phyloP scores from a whole-genome alignment of 352 stramenopile species.

The Globisporangium cylindrosporum region DNA sequence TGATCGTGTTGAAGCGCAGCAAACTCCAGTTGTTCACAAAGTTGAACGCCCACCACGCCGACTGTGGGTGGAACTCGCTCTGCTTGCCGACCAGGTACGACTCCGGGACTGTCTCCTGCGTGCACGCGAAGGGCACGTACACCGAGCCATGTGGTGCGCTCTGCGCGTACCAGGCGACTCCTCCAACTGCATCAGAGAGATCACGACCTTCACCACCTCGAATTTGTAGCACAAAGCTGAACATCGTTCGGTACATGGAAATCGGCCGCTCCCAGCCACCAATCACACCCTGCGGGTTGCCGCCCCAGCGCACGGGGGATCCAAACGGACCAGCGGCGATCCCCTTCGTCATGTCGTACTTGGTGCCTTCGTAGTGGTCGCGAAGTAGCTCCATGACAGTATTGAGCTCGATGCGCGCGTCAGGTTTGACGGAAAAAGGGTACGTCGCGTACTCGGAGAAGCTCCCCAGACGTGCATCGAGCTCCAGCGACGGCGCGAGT shows the following conservation, averaged over 20 bases:
- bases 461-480: slow-evolving; percentile 39
- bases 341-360: slow-evolving; percentile 86
- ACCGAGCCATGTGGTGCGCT: slow-evolving; percentile 63
- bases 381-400: slow-evolving; percentile 85
- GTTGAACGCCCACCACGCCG: slow-evolving; percentile 84
- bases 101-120: slow-evolving; percentile 37
- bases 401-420: slow-evolving; percentile 39
- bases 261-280: slow-evolving; percentile 89
- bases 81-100: slow-evolving; percentile 68
- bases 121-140: slow-evolving; percentile 71
- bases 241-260: slow-evolving; percentile 89
- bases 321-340: slow-evolving; percentile 89
- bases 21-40: slow-evolving; percentile 88
- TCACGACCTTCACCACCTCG: slow-evolving; percentile 12
- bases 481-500: slow-evolving; percentile 51
- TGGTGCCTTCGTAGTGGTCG: slow-evolving; percentile 90
- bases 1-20: slow-evolving; percentile 72
- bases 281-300: slow-evolving; percentile 40
- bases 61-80: slow-evolving; percentile 62
- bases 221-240: slow-evolving; percentile 75
- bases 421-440: slow-evolving; percentile 71
- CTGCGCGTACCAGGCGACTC: slow-evolving; percentile 71
- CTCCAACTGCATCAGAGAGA: slow-evolving; percentile 39
- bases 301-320: slow-evolving; percentile 79
- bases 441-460: slow-evolving; percentile 48